Base-by-base conservation (phyloP, 805 yeast genomes). In the Cyberlindnera galapagoensis region DNA sequence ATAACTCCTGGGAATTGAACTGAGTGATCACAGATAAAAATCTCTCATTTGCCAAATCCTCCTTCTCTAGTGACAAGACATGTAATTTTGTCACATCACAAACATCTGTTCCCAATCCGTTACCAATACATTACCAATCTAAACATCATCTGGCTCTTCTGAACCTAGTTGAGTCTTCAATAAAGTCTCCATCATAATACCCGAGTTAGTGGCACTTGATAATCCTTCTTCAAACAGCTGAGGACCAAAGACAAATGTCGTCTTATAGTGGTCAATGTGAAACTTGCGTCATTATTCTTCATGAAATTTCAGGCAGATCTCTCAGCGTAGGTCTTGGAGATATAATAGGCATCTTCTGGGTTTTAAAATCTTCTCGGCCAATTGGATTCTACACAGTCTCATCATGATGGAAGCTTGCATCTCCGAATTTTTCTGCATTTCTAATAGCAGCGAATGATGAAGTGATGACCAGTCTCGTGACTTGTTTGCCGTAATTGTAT, bases 271-370 rank as follows among this genome's bases (percentile, higher is more conserved):
- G 67, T 57, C 32, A 74, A 46, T 21, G 59, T 59, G 52, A 74
- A 66, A 30, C 52, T 50, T 39, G 57, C 50, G 24, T 57, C 52
- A 14, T 59, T 49, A 19, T 51, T 54, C 28, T 51, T 38, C 17
- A 63, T 44, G 31, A 70, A 58, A 13, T 71, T 65, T 80, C 85
- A 76, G 4, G 80, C 81, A 2, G 71, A 67, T 30, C 57, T 54
- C 48, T 79, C 84, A n/a, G 82, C 80, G 38, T 69, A 66, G 21
- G 67, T 71, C 53, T 75, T 75, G 11, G 81, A 73, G 6, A 72
- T 82, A 34, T 65, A 42, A 51, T 76, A 75, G 4, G 77, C 80
- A 24, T 36, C 36, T 11, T 48, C 42, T 2, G 67, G 63, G 24
- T 52, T 44, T 52, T 45, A 32, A 64, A 62, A 35, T 65, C 63